Evolutionary conservation across 2,329 filamentous ascomycete genomes (phyloP).

Genomic region (Microdochium paspali): DNA sequence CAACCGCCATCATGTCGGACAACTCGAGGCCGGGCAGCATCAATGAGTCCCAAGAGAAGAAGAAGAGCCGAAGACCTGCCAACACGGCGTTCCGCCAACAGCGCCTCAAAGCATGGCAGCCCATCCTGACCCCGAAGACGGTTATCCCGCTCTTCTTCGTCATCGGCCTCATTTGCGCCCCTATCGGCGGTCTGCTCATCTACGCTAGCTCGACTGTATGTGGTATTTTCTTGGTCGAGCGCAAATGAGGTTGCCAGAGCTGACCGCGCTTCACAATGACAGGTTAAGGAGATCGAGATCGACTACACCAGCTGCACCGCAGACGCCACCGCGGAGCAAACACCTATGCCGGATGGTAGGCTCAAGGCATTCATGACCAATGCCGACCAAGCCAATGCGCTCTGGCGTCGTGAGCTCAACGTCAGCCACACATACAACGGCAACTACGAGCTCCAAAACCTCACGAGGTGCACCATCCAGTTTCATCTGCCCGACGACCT

Average conservation of each 20-base stretch:
- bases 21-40: constrained; percentile 38
- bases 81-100: constrained; percentile 98
- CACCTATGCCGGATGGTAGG: constrained; percentile 43
- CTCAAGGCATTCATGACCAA: constrained; percentile 65
- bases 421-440: constrained; percentile 28
- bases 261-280: not conserved
- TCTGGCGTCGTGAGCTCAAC: constrained; percentile 24
- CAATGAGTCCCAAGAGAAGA: constrained; percentile 55
- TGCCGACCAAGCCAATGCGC: constrained; percentile 24
- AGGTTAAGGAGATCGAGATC: constrained; percentile 86
- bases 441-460: constrained; percentile 6
- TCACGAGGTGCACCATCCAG: constrained; percentile 57
- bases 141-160: constrained; percentile 55
- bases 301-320: constrained; percentile 76
- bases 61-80: constrained; percentile 84
- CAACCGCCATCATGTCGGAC: constrained; percentile 31
- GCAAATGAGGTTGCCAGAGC: too few relatives aligned
- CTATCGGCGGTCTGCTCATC: constrained; percentile 78
- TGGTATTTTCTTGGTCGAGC: too few relatives aligned
- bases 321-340: constrained; percentile 36
- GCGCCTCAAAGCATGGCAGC: constrained; percentile 97
- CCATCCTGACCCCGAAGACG: constrained; percentile 91
- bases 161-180: constrained; percentile 78
- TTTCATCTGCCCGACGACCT: constrained; percentile 77
- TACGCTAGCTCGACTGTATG: constrained; percentile 75